phyloP scores from a whole-genome alignment of 1,284 basidiomycete genomes.

The Trichosporon inkin region DNA sequence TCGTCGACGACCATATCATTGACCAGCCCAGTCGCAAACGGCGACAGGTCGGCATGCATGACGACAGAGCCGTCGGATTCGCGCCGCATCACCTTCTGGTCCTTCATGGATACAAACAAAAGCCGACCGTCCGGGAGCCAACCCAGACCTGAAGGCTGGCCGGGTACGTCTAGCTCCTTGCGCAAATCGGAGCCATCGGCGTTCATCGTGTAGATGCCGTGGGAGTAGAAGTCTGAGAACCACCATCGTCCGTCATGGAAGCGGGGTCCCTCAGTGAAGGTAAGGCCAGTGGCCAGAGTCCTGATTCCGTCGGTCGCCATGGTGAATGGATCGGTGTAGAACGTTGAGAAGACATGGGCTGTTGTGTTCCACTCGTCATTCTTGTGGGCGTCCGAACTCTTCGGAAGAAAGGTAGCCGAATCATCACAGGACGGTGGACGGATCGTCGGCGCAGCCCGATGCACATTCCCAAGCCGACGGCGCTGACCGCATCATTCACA shows the following conservation, averaged over 20 bases:
- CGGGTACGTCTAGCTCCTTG: slow-evolving; percentile 6
- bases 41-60: background rate
- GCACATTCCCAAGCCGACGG: too few species aligned
- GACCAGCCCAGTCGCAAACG: background rate
- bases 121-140: slow-evolving; percentile 12
- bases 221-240: slow-evolving; percentile 16
- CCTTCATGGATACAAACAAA: slow-evolving; percentile 10
- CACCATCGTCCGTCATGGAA: slow-evolving; percentile 13
- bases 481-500: too few species aligned
- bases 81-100: slow-evolving; percentile 10
- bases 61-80: slow-evolving; percentile 1
- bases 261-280: slow-evolving; percentile 15
- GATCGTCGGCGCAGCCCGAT: too few species aligned
- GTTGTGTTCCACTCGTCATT: too few species aligned
- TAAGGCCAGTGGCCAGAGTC: slow-evolving; percentile 2
- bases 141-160: slow-evolving; percentile 11
- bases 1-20: slow-evolving; percentile 16
- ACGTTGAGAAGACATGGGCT: too few species aligned
- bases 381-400: too few species aligned
- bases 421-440: too few species aligned
- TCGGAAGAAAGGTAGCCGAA: too few species aligned
- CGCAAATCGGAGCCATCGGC: slow-evolving; percentile 8
- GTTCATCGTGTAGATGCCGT: slow-evolving; percentile 11
- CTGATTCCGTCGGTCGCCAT: background rate
- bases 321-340: background rate